phyloP scores from a whole-genome alignment of 257 asterid genomes.

The Thymus quinquecostatus region DNA sequence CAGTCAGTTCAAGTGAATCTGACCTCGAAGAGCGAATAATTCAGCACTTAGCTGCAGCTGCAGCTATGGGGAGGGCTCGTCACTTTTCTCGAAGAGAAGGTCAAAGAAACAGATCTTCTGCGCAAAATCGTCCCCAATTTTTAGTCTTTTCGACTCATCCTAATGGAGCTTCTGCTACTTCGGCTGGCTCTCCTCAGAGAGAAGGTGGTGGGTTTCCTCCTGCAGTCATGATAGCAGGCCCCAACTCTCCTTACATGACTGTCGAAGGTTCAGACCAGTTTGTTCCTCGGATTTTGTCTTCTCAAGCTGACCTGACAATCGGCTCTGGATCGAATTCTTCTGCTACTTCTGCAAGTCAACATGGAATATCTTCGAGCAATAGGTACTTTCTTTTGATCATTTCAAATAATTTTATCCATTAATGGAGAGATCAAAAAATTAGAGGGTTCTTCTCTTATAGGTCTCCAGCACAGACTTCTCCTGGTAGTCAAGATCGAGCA shows the following conservation, averaged over 20 bases:
- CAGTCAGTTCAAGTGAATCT: slow-evolving; percentile 68
- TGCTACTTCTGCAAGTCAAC: slow-evolving; percentile 50
- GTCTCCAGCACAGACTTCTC: slow-evolving; percentile 58
- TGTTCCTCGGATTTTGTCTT: slow-evolving; percentile 42
- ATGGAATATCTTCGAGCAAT: slow-evolving; percentile 41
- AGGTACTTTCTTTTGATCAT: slow-evolving; percentile 44
- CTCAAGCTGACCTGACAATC: slow-evolving; percentile 48
- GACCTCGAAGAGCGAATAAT: slow-evolving; percentile 85
- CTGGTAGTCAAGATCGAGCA: slow-evolving; percentile 69
- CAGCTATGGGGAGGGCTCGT: slow-evolving; percentile 91
- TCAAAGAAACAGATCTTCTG: slow-evolving; percentile 67
- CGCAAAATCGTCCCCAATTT: slow-evolving; percentile 70
- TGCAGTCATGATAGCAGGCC: slow-evolving; percentile 46
- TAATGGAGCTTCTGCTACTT: slow-evolving; percentile 46
- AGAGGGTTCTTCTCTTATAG: slow-evolving; percentile 29
- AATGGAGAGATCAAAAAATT: not conserved
- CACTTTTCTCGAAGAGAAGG: slow-evolving; percentile 78
- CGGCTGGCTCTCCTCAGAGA: slow-evolving; percentile 42
- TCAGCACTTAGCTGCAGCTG: slow-evolving; percentile 92
- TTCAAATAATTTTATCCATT: not conserved
- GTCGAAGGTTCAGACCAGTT: slow-evolving; percentile 54
- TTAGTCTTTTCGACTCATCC: slow-evolving; percentile 76
- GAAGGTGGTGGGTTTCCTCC: slow-evolving; percentile 51
- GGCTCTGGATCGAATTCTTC: slow-evolving; percentile 51
- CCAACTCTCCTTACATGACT: slow-evolving; percentile 48